These are phyloP conservation scores for Nosema granulosis DNA, from an alignment of 371 early-diverging fungal species.

Conservation along the genomic window DNA sequence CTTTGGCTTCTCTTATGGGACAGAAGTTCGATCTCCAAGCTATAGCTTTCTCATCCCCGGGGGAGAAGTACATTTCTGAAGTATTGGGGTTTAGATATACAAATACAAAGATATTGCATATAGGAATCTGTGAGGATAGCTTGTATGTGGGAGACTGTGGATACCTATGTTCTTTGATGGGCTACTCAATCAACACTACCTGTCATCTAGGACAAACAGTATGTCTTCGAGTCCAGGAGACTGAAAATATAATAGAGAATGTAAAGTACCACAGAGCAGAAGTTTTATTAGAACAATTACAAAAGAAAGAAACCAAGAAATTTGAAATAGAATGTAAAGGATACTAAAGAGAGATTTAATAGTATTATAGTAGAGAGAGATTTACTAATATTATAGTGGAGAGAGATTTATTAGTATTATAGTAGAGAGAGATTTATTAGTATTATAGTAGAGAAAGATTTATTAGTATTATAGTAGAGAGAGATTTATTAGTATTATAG, in stretches of 20 bases:
- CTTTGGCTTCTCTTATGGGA: conserved; percentile 62
- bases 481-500: too few relatives aligned
- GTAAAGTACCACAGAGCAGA: conserved; percentile 1
- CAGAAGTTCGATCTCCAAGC: conserved; percentile 38
- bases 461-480: too few relatives aligned
- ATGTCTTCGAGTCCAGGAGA: conserved; percentile 16
- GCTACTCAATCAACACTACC: conserved; percentile 47
- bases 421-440: too few relatives aligned
- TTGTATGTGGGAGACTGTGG: conserved; percentile 47
- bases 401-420: background rate
- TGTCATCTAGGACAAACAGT: conserved; percentile 49
- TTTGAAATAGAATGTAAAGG: background rate
- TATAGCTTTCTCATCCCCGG: conserved; percentile 61
- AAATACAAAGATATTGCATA: conserved; percentile 25
- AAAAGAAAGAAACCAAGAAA: background rate
- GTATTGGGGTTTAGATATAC: conserved; percentile 4
- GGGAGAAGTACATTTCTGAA: conserved; percentile 42
- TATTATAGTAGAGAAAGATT: too few relatives aligned
- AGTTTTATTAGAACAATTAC: background rate
- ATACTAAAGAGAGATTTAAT: too few relatives aligned
- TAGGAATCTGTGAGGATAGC: conserved; percentile 52
- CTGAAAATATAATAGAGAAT: conserved; percentile 18
- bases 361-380: too few relatives aligned
- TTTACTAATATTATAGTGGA: background rate
- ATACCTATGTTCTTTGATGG: conserved; percentile 34